These are phyloP conservation scores for Sequoia sempervirens DNA, from an alignment of 75 land plant genomes.

Conservation along the genomic window DNA sequence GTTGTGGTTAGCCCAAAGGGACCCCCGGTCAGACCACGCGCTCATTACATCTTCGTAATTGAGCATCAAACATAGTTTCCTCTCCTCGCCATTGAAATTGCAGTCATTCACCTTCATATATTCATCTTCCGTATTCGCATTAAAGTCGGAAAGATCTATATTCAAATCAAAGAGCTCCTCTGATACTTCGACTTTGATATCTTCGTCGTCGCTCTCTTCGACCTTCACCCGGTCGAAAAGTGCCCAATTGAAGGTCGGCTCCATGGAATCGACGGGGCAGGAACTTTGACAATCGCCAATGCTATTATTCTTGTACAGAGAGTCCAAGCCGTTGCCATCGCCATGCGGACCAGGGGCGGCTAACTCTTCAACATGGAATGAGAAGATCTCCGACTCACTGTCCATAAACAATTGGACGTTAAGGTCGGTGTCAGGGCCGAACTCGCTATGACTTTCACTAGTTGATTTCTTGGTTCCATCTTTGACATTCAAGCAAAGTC, in stretches of 20 bases:
- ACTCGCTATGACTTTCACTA: too few relatives aligned
- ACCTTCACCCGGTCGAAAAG: slow-evolving; percentile 6
- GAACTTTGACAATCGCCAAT: background rate
- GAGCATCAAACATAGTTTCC: slow-evolving; percentile 13
- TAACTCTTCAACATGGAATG: background rate
- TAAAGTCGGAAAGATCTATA: background rate
- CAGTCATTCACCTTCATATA: slow-evolving; percentile 2
- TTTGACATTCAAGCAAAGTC: background rate
- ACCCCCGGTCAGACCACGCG: slow-evolving; percentile 36
- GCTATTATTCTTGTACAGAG: too few relatives aligned
- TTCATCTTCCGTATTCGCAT: too few relatives aligned
- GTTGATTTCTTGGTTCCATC: background rate
- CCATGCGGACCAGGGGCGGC: too few relatives aligned
- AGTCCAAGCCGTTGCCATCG: background rate
- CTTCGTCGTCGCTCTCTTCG: background rate
- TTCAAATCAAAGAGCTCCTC: background rate
- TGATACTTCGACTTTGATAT: background rate
- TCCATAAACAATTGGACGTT: background rate
- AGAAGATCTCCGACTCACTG: background rate
- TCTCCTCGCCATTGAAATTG: slow-evolving; percentile 15
- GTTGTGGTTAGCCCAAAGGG: slow-evolving; percentile 15
- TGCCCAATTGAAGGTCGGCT: background rate
- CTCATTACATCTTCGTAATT: slow-evolving; percentile 32
- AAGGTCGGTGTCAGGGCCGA: background rate
- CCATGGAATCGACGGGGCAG: too few relatives aligned